A percentile compares a stretch with the other conserved stretches of the same genome.
These are phyloP conservation scores for Myxozyma kluyveri DNA, from an alignment of 805 yeast species.

Conservation along the genomic window DNA sequence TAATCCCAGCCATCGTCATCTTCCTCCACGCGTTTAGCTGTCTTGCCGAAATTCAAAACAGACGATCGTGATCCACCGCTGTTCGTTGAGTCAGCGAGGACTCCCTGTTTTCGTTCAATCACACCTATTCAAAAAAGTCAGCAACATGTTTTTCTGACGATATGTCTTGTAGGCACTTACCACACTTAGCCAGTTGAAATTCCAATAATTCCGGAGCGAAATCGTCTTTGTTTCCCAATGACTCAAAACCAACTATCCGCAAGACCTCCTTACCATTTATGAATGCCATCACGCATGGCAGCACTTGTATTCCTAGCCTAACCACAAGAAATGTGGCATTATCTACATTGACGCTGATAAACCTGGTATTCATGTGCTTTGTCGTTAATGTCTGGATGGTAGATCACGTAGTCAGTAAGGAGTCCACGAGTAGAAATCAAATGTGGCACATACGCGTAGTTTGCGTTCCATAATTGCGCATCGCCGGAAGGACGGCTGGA, in stretches of 20 bases:
- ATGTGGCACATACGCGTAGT: neutral
- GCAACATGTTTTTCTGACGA: too few relatives aligned
- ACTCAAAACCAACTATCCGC: constrained; percentile 68
- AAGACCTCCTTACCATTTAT: constrained; percentile 56
- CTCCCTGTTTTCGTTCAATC: constrained; percentile 17
- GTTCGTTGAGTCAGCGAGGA: constrained; percentile 6
- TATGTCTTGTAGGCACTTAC: constrained; percentile 12
- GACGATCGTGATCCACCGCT: neutral
- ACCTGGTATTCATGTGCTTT: constrained; percentile 55
- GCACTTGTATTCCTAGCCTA: constrained; percentile 58
- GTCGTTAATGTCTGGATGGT: constrained; percentile 47
- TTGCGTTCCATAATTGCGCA: constrained; percentile 51
- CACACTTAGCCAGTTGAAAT: constrained; percentile 30
- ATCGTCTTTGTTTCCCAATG: constrained; percentile 48
- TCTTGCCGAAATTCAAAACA: neutral
- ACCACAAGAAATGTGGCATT: constrained; percentile 70
- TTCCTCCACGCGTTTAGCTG: constrained; percentile 11
- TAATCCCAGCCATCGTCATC: constrained; percentile 24
- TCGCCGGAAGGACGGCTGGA: constrained; percentile 56
- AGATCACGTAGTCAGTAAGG: neutral
- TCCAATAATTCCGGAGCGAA: constrained; percentile 54
- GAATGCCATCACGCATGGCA: constrained; percentile 70
- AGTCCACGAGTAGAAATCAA: neutral
- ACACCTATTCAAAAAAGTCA: constrained; percentile 10
- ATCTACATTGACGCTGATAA: constrained; percentile 55